These are phyloP conservation scores for Coemansia sp. DNA, from an alignment of 192 early-diverging fungal genomes.

Conservation along the genomic window DNA sequence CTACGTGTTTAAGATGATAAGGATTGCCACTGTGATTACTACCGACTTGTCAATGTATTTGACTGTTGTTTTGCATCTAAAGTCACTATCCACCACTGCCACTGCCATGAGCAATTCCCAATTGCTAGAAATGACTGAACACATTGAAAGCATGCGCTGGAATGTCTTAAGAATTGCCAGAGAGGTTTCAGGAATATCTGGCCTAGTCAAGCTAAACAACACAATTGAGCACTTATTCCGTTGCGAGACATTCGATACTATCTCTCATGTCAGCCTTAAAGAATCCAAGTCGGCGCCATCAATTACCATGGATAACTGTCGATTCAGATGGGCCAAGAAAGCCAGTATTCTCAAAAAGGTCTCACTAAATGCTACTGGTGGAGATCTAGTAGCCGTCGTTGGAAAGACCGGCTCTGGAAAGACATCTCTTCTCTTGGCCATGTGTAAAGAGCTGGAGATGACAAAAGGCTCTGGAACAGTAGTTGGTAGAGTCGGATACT, in stretches of 20 bases:
- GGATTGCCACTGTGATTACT: neutral
- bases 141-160: neutral
- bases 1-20: neutral
- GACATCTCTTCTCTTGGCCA: conserved; percentile 70
- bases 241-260: neutral
- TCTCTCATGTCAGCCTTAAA: neutral
- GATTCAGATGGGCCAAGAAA: neutral
- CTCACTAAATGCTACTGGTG: conserved; percentile 51
- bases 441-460: conserved; percentile 76
- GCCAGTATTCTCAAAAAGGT: conserved; percentile 28
- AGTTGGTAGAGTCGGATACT: conserved; percentile 73
- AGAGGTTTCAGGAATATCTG: neutral
- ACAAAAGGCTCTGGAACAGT: conserved; percentile 41
- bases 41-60: neutral
- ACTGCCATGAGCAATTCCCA: neutral
- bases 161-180: neutral
- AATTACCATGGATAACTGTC: neutral
- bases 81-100: neutral
- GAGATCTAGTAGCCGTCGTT: conserved; percentile 71
- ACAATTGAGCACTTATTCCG: neutral
- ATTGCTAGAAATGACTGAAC: neutral
- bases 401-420: conserved; percentile 82
- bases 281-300: neutral
- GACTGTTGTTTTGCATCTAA: neutral
- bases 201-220: neutral